Conservation (phyloP, 2,329 filamentous ascomycete genomes). For the Colletotrichum coccodes region DNA sequence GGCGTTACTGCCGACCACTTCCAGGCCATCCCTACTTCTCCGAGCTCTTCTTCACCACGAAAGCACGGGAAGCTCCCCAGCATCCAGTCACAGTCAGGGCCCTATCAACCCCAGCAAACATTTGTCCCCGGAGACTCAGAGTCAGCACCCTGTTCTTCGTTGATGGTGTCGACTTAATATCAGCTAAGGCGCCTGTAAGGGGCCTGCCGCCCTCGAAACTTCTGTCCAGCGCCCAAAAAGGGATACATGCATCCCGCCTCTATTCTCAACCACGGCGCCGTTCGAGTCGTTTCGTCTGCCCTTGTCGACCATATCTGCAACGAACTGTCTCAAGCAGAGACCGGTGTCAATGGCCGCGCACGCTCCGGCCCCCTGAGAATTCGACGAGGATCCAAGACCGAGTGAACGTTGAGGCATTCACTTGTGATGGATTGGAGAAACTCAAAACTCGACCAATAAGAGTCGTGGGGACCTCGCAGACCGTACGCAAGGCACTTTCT, state of each 20-base stretch:
- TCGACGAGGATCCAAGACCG: neutral
- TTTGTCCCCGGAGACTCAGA: neutral
- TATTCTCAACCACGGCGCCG: neutral
- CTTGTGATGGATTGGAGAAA: neutral
- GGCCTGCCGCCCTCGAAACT: slow-evolving; percentile 28
- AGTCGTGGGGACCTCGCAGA: neutral
- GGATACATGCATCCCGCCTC: slow-evolving; percentile 31
- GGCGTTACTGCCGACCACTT: slow-evolving; percentile 10
- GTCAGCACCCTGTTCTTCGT: neutral
- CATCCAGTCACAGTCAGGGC: neutral
- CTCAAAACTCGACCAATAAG: neutral
- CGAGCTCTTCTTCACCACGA: neutral
- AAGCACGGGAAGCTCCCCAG: neutral
- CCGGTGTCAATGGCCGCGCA: too few species aligned
- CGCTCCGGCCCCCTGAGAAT: neutral
- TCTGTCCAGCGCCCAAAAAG: slow-evolving; percentile 37
- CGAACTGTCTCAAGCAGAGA: neutral
- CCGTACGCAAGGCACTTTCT: neutral
- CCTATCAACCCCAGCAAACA: neutral
- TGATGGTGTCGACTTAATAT: slow-evolving; percentile 30
- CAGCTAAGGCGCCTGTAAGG: slow-evolving; percentile 24
- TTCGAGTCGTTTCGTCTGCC: neutral
- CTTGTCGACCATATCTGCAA: neutral
- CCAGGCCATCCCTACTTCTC: slow-evolving; percentile 9
- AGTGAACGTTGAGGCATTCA: neutral